A percentile compares a stretch with the other conserved stretches of the same genome.
These are phyloP conservation scores for Articulospora tetracladia DNA, from an alignment of 495 filamentous ascomycete species.

Conservation along the genomic window DNA sequence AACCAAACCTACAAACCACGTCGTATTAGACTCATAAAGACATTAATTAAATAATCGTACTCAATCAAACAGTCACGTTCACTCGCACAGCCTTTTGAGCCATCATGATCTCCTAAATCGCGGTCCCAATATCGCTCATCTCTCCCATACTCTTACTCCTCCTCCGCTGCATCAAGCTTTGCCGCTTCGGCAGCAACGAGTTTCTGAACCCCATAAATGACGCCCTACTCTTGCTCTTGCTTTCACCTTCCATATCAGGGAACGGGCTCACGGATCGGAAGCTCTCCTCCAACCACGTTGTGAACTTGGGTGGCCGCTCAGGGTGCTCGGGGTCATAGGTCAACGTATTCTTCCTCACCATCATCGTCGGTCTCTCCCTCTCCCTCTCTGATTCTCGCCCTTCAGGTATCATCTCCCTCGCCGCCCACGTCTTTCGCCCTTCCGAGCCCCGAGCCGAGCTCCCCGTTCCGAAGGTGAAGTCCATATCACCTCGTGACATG, in stretches of 20 bases:
- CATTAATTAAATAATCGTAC: too few species aligned
- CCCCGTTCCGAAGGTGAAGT: neutral
- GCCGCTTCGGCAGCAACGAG: neutral
- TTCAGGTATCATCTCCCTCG: neutral
- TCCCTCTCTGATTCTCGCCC: neutral
- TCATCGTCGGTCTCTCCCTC: neutral
- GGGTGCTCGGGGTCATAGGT: slow-evolving; percentile 10
- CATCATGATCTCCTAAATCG: neutral
- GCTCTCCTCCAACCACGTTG: slow-evolving; percentile 8
- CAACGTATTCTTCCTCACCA: slow-evolving; percentile 5
- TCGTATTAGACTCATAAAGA: too few species aligned
- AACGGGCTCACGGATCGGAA: neutral
- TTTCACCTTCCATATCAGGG: neutral
- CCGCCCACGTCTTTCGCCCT: neutral
- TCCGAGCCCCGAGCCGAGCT: neutral
- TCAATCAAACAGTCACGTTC: too few species aligned
- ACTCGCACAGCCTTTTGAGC: too few species aligned
- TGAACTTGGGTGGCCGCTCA: slow-evolving; percentile 7
- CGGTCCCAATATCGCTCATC: slow-evolving; percentile 10
- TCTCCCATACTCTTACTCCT: slow-evolving; percentile 3
- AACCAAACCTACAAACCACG: too few species aligned
- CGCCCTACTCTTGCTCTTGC: neutral
- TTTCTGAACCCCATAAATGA: neutral
- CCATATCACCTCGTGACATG: neutral
- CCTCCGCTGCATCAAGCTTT: neutral